A percentile compares a stretch with the other conserved stretches of the same genome.
These are phyloP conservation scores for Colletotrichum sidae DNA, from an alignment of 2,329 filamentous ascomycete genomes.

Conservation along the genomic window DNA sequence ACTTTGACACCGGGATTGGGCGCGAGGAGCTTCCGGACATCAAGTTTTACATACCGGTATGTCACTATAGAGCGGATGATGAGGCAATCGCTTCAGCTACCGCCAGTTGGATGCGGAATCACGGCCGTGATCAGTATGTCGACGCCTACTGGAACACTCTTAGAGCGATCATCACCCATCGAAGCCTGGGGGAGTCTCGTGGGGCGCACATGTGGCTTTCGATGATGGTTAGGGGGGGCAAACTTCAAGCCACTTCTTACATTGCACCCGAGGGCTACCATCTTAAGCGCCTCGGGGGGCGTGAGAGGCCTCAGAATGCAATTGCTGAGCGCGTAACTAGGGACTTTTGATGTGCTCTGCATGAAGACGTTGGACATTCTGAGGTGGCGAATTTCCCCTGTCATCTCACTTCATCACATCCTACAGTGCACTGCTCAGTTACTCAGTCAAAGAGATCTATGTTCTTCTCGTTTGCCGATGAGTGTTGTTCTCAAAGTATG, in stretches of 20 bases:
- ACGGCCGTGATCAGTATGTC: conserved; percentile 16
- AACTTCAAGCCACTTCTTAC: conserved; percentile 18
- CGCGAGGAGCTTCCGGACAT: conserved; percentile 7
- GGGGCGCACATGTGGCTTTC: conserved; percentile 27
- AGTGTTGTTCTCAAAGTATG: no score
- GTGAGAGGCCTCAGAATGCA: background rate
- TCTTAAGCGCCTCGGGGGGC: conserved; percentile 5
- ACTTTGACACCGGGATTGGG: conserved; percentile 5
- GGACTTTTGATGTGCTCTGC: no score
- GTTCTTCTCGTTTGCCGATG: no score
- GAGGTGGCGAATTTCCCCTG: no score
- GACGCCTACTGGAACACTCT: conserved; percentile 8
- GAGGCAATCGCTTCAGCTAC: conserved; percentile 10
- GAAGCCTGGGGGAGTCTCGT: conserved; percentile 4
- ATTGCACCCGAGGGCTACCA: conserved; percentile 21
- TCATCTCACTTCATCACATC: no score
- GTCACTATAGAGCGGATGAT: conserved; percentile 20
- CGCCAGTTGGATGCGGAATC: conserved; percentile 11
- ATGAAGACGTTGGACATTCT: no score
- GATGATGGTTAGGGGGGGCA: conserved; percentile 22
- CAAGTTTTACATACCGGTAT: conserved; percentile 26
- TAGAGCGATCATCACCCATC: conserved; percentile 7
- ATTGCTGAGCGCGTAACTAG: background rate
- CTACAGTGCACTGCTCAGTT: no score
- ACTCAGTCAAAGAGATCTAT: no score